These are phyloP conservation scores for Gilbertella persicaria DNA, from an alignment of 371 early-diverging fungal genomes.

Conservation along the genomic window DNA sequence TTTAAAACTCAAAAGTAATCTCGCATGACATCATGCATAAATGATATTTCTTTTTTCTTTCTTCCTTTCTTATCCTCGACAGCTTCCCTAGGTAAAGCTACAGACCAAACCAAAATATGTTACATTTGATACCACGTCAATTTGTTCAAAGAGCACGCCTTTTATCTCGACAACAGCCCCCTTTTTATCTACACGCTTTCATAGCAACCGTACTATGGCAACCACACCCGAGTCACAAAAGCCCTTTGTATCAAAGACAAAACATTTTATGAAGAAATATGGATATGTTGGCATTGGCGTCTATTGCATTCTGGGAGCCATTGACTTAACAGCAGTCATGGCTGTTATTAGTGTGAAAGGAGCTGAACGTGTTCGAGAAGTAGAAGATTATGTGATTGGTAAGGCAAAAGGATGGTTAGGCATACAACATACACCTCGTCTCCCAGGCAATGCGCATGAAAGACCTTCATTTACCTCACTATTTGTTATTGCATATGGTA, in stretches of 20 bases:
- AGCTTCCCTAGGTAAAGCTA: no score
- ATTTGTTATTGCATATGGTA: constrained; percentile 47
- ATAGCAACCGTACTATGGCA: background rate
- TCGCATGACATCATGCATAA: no score
- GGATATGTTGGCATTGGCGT: constrained; percentile 48
- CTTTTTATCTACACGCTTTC: background rate
- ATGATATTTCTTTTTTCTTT: no score
- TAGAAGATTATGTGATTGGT: constrained; percentile 33
- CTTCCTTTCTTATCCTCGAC: no score
- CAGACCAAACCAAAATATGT: no score
- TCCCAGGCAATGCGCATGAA: constrained; percentile 9
- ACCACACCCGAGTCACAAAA: background rate
- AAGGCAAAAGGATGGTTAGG: constrained; percentile 11
- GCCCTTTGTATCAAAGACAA: constrained; percentile 11
- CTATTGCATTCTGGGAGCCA: constrained; percentile 34
- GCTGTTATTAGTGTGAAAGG: constrained; percentile 40
- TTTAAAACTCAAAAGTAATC: no score
- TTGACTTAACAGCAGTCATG: constrained; percentile 38
- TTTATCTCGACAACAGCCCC: background rate
- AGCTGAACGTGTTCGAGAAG: constrained; percentile 33
- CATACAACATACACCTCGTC: constrained; percentile 14
- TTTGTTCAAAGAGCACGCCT: background rate
- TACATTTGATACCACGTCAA: background rate
- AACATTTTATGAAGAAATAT: constrained; percentile 36
- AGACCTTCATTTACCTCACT: constrained; percentile 40